Base-by-base conservation (phyloP, 1,284 basidiomycete genomes). In the Ganoderma lucidum region DNA sequence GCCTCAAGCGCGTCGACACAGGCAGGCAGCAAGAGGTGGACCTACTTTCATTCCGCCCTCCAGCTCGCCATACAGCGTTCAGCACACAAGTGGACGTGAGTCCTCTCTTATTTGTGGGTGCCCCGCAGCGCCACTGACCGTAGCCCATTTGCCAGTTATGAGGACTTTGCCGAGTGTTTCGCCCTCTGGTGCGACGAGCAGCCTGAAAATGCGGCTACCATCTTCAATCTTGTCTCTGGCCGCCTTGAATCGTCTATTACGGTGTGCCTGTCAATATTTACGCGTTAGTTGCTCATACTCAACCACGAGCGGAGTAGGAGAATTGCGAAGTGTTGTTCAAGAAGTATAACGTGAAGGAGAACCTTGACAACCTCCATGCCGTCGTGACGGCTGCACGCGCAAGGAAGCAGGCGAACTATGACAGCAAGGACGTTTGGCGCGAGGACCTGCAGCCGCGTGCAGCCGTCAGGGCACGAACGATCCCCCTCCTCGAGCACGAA, bases 81-180 rank as follows among this genome's bases (percentile, higher is more conserved):
- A n/a, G 88, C 91, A 4, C 90, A 91, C 78, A 93, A 93, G 76
- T 94, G 93, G 92, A 90, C 91, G 92, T 93, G 74, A 75, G 92
- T 88, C 62, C 28, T 17, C 53, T 39, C 6, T 12, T 41, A n/a
- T 30, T 10, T 69, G 45, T 69, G 63, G 56, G 61, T 65, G 62
- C 37, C 37, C 41, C 56, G 48, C 19, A 51, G 55, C 63, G 62
- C 61, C 51, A 51, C 48, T 66, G 0, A 66, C 51, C 41, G 45
- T 8, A 44, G n/a, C 59, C 35, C 59, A 41, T 42, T 64, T 44
- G 66, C 37, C 72, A 94, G 92, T 61, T 92, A 89, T 75, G 90
- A 93, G 75, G 91, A 94, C 77, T 94, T 93, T 72, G 83, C 87
- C 6, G 90, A 93, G 80, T 93, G 93, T 76, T 94, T 94, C 75